Conservation (phyloP, 805 yeast species). For the Lipomyces mesembrius region DNA sequence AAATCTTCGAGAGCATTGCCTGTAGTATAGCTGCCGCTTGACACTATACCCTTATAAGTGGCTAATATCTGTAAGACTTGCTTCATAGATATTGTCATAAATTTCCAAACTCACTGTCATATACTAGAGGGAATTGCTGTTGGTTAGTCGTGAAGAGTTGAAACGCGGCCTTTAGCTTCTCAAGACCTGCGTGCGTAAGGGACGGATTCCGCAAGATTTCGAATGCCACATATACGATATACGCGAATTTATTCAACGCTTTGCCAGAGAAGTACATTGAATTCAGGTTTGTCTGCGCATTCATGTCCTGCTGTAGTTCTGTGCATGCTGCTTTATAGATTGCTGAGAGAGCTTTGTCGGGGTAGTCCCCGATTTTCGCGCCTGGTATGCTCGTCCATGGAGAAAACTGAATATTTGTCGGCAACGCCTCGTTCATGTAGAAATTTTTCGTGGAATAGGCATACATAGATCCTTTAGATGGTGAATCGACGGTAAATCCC, state of each 20-base stretch:
- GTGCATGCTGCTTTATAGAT: conserved; percentile 56
- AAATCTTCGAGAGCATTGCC: conserved; percentile 62
- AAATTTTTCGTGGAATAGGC: conserved; percentile 46
- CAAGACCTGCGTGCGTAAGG: conserved; percentile 58
- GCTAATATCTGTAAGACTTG: neutral
- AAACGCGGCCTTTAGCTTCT: conserved; percentile 67
- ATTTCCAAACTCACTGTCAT: conserved; percentile 53
- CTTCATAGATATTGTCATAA: neutral
- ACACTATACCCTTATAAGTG: conserved; percentile 60
- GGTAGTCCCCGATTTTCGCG: conserved; percentile 42
- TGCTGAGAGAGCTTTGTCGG: conserved; percentile 46
- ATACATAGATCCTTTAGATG: conserved; percentile 52
- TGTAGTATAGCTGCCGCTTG: conserved; percentile 44
- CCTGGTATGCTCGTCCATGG: conserved; percentile 62
- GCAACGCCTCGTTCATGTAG: conserved; percentile 48
- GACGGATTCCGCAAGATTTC: conserved; percentile 62
- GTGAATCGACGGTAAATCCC: conserved; percentile 50
- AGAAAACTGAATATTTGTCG: conserved; percentile 54
- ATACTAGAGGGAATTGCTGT: conserved; percentile 74
- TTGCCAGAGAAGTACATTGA: conserved; percentile 95
- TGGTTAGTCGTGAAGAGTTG: conserved; percentile 68
- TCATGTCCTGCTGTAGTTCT: conserved; percentile 62
- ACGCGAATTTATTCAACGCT: conserved; percentile 85
- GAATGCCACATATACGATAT: conserved; percentile 73
- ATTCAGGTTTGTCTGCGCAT: conserved; percentile 65